phyloP scores from a whole-genome alignment of 2,329 filamentous ascomycete genomes.

The Exophiala aquamarina region DNA sequence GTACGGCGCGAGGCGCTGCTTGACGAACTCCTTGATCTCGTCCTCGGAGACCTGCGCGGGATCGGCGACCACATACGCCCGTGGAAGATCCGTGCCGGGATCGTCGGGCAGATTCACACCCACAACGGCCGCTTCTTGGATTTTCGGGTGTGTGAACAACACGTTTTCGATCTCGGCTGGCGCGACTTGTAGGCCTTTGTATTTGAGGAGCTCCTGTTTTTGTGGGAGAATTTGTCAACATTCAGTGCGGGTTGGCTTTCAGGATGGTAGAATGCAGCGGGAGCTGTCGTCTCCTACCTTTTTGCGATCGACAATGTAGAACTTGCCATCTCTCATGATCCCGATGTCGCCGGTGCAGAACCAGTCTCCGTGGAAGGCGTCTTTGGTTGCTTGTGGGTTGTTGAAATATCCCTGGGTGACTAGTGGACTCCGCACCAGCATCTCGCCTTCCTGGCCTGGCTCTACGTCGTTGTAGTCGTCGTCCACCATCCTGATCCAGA shows the following conservation, averaged over 20 bases:
- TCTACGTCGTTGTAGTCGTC: conserved; percentile 21
- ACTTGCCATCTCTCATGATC: conserved; percentile 57
- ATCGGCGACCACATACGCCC: conserved; percentile 55
- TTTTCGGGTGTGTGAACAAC: conserved; percentile 40
- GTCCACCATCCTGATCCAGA: conserved; percentile 18
- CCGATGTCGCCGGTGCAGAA: conserved; percentile 34
- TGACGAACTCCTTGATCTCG: conserved; percentile 26
- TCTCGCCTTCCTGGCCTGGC: conserved; percentile 22
- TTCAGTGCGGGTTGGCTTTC: too few relatives aligned
- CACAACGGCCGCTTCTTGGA: conserved; percentile 59
- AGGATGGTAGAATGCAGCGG: background rate
- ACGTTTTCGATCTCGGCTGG: conserved; percentile 61
- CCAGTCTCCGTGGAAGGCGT: conserved; percentile 35
- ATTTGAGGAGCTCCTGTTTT: conserved; percentile 50
- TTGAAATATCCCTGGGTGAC: conserved; percentile 34
- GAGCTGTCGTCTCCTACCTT: conserved; percentile 41
- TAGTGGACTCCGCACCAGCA: conserved; percentile 22
- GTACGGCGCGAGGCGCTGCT: conserved; percentile 20
- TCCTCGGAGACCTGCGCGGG: conserved; percentile 15
- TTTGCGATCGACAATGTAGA: conserved; percentile 77
- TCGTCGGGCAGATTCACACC: conserved; percentile 51
- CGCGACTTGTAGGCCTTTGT: conserved; percentile 65
- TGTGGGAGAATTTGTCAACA: too few relatives aligned
- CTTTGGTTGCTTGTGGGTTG: conserved; percentile 29
- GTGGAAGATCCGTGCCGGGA: conserved; percentile 53